Conservation (phyloP, 176 grass and related monocot species). For the Ananas comosus region DNA sequence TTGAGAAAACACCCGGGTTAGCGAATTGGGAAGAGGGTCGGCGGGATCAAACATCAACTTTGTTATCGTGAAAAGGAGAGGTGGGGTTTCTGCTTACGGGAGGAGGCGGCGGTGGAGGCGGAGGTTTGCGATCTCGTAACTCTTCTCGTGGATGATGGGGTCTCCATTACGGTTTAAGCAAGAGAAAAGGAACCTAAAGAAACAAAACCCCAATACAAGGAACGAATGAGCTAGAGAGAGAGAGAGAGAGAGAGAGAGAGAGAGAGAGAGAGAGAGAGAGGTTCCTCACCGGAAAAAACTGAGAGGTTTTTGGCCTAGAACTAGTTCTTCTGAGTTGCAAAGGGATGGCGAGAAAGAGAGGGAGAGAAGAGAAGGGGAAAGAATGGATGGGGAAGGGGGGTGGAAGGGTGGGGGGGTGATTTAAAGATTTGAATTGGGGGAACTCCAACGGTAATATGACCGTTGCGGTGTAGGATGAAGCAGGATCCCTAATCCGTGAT, state of each 20-base stretch:
- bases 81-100: too few relatives aligned
- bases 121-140: slow-evolving; percentile 41
- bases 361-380: neutral
- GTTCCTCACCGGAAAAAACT: too few relatives aligned
- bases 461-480: slow-evolving; percentile 14
- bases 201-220: too few relatives aligned
- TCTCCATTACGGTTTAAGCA: slow-evolving; percentile 34
- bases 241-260: too few relatives aligned
- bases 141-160: slow-evolving; percentile 42
- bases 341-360: neutral
- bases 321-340: neutral
- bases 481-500: neutral
- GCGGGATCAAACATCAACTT: too few relatives aligned
- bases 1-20: neutral
- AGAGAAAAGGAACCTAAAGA: neutral
- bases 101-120: neutral
- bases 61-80: too few relatives aligned
- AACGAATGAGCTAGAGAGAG: too few relatives aligned
- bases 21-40: too few relatives aligned
- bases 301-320: too few relatives aligned
- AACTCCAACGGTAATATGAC: slow-evolving; percentile 39
- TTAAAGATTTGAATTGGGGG: slow-evolving; percentile 11
- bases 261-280: too few relatives aligned
- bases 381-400: neutral
- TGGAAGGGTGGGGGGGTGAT: neutral